Evolutionary conservation across 2,329 filamentous ascomycete species (phyloP).

Genomic region (Colletotrichum brevisporum): DNA sequence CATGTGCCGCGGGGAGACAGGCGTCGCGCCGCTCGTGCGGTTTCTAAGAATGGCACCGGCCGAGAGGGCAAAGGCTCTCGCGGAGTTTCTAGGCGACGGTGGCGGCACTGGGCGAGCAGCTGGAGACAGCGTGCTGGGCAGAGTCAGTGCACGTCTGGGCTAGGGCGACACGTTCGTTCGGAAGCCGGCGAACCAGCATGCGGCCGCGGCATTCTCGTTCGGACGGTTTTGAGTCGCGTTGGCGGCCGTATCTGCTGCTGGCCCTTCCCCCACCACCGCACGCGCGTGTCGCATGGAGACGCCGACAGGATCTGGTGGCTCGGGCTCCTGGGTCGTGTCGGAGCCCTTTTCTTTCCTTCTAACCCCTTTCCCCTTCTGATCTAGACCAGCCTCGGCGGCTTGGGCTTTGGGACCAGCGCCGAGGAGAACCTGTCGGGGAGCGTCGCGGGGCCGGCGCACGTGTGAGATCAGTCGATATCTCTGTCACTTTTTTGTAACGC

Average conservation of each 20-base stretch:
- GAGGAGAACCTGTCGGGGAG: background rate
- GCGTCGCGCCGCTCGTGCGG: constrained; percentile 46
- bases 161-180: background rate
- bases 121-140: constrained; percentile 13
- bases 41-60: constrained; percentile 50
- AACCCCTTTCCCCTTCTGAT: constrained; percentile 15
- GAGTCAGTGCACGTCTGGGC: constrained; percentile 30
- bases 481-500: constrained; percentile 4
- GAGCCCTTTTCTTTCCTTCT: constrained; percentile 1
- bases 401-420: constrained; percentile 1
- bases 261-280: background rate
- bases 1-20: constrained; percentile 39
- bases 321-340: constrained; percentile 8
- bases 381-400: background rate
- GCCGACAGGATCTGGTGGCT: constrained; percentile 27
- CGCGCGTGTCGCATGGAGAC: constrained; percentile 2
- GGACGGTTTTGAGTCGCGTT: constrained; percentile 22
- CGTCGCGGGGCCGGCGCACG: no score
- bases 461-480: no score
- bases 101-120: background rate
- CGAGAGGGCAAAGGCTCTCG: constrained; percentile 46
- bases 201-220: constrained; percentile 5
- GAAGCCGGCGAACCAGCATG: constrained; percentile 28
- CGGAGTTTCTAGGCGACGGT: constrained; percentile 47
- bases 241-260: background rate